Conservation (phyloP, 768 basidiomycete genomes). For the Lentinula raphanica region DNA sequence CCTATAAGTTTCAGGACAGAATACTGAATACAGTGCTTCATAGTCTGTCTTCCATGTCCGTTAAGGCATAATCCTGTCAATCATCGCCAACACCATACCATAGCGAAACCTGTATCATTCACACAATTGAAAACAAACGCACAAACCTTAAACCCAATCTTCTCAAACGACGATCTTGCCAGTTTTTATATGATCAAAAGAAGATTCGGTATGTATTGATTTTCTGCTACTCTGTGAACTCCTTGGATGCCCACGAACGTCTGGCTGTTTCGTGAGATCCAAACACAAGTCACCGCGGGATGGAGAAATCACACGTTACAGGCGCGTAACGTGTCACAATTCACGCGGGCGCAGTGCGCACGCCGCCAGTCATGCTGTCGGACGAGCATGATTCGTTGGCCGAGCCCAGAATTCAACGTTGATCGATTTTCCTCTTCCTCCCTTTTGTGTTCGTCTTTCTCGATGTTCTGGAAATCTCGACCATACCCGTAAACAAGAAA, state of each 20-base stretch:
- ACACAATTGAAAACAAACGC: background rate
- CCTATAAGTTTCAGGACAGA: no score
- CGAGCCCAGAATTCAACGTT: background rate
- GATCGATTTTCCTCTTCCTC: background rate
- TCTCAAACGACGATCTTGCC: background rate
- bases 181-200: background rate
- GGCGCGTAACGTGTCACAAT: background rate
- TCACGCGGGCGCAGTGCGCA: no score
- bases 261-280: background rate
- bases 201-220: background rate
- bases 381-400: background rate
- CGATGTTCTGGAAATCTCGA: no score
- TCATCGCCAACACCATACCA: no score
- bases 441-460: no score
- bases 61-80: no score
- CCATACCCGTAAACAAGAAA: no score
- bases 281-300: background rate
- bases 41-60: no score
- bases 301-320: background rate
- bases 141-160: no score
- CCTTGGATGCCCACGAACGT: background rate
- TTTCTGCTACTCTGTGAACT: background rate
- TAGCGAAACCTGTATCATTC: background rate
- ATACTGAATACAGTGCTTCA: no score
- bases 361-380: background rate